Conservation (phyloP, 352 stramenopile genomes). For the Pythium coloratum region DNA sequence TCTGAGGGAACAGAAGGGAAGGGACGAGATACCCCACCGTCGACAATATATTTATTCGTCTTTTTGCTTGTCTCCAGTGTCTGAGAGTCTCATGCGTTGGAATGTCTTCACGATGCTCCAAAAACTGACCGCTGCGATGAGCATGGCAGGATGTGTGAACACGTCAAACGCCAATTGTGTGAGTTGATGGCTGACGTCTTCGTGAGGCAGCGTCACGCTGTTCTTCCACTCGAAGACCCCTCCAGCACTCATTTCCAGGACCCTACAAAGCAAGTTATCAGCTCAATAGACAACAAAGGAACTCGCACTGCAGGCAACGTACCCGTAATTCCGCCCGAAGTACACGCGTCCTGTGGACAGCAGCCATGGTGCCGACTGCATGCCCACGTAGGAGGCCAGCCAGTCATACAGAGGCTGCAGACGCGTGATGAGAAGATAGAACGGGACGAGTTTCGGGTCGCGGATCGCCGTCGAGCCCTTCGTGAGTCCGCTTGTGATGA, state of each 20-base stretch:
- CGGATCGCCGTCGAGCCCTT: constrained; percentile 56
- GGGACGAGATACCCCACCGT: no score
- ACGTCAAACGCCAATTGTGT: constrained; percentile 12
- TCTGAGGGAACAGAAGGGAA: no score
- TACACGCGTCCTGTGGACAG: constrained; percentile 43
- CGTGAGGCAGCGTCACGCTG: constrained; percentile 17
- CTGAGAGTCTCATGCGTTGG: background rate
- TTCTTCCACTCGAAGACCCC: constrained; percentile 19
- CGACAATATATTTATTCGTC: no score
- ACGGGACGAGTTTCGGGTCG: constrained; percentile 54
- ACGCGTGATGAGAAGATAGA: constrained; percentile 50
- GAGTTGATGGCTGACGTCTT: background rate
- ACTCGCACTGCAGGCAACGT: background rate
- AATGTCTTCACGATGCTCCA: background rate
- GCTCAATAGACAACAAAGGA: no score
- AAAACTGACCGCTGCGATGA: background rate
- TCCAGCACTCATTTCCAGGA: constrained; percentile 12
- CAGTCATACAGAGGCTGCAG: constrained; percentile 5
- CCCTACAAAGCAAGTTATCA: constrained; percentile 5
- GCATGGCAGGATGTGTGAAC: background rate
- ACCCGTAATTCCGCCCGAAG: constrained; percentile 72
- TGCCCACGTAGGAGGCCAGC: background rate
- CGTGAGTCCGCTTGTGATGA: constrained; percentile 68
- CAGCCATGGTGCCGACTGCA: constrained; percentile 29
- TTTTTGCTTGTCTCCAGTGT: no score